phyloP scores from a whole-genome alignment of 495 filamentous ascomycete genomes.

The Penicillium cinerascens region DNA sequence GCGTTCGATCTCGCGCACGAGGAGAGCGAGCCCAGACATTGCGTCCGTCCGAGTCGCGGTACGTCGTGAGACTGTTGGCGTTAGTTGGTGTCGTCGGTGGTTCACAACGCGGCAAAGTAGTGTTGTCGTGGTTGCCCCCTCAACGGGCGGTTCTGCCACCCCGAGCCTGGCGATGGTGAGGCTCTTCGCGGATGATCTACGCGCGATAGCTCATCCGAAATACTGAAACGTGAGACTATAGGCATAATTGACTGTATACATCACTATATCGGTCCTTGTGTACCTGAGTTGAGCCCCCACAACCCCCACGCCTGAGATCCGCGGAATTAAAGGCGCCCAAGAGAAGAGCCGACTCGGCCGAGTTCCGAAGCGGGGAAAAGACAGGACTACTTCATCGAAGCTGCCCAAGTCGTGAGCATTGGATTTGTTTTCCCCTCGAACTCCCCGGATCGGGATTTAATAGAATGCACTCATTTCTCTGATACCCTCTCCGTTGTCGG shows the following conservation, averaged over 20 bases:
- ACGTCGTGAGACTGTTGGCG: not conserved
- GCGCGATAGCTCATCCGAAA: not conserved
- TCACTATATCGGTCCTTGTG: not conserved
- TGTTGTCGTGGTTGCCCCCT: conserved; percentile 35
- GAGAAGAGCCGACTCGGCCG: conserved; percentile 23
- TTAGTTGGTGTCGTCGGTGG: not conserved
- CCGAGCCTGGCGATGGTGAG: not conserved
- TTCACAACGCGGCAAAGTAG: conserved; percentile 5
- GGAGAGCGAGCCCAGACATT: conserved; percentile 14
- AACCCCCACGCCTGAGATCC: not conserved
- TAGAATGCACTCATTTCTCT: not conserved
- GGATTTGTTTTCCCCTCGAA: not conserved
- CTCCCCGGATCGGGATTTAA: not conserved
- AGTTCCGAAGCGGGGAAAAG: conserved; percentile 23
- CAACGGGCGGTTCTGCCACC: conserved; percentile 19
- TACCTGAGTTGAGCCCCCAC: not conserved
- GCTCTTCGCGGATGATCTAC: not conserved
- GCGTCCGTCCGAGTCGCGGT: not conserved
- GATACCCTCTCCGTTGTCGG: not conserved
- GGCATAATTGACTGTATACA: not conserved
- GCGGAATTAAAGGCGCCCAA: not conserved
- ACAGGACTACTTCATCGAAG: conserved; percentile 1
- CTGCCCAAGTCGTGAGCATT: conserved; percentile 6
- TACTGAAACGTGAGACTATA: not conserved
- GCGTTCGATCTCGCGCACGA: conserved; percentile 39